Conservation (phyloP, 352 stramenopile genomes). For the Phytopythium aichiense region DNA sequence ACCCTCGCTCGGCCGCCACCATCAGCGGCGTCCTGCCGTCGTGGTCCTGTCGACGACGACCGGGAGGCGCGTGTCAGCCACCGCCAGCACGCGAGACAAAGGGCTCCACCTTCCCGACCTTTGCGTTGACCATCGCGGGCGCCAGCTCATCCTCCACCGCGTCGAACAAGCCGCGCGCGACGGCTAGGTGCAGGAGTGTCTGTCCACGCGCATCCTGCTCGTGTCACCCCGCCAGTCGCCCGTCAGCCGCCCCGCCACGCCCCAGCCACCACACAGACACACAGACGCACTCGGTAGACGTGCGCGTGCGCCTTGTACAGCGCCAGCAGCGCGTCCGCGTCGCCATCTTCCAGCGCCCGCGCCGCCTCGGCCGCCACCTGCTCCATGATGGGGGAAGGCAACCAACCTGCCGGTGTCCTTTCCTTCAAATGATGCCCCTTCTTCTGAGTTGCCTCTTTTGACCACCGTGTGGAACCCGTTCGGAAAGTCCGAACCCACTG, state of each 20-base stretch:
- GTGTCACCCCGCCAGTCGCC: background rate
- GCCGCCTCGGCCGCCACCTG: conserved; percentile 11
- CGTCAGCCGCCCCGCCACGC: background rate
- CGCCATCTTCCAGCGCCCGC: conserved; percentile 12
- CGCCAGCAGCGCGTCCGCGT: conserved; percentile 16
- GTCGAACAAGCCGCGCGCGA: conserved; percentile 24
- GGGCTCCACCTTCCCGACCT: conserved; percentile 3
- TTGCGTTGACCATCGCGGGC: conserved; percentile 12
- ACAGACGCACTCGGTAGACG: conserved; percentile 13
- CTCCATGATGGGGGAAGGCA: conserved; percentile 8
- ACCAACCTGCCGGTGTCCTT: too few relatives aligned
- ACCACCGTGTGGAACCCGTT: background rate
- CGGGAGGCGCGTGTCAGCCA: background rate
- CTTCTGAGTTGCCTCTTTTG: background rate
- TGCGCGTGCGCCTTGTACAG: conserved; percentile 18
- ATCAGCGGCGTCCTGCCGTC: conserved; percentile 27
- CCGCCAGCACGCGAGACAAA: background rate
- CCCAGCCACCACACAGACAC: background rate
- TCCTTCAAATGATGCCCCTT: background rate
- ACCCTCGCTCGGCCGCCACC: conserved; percentile 23
- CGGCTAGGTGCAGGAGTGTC: conserved; percentile 25
- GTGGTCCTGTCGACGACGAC: conserved; percentile 16
- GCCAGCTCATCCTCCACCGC: conserved; percentile 20
- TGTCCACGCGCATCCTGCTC: conserved; percentile 20
- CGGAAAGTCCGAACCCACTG: too few relatives aligned